Evolutionary conservation across 2,329 filamentous ascomycete species (phyloP).

Genomic region (Cercospora zeina): DNA sequence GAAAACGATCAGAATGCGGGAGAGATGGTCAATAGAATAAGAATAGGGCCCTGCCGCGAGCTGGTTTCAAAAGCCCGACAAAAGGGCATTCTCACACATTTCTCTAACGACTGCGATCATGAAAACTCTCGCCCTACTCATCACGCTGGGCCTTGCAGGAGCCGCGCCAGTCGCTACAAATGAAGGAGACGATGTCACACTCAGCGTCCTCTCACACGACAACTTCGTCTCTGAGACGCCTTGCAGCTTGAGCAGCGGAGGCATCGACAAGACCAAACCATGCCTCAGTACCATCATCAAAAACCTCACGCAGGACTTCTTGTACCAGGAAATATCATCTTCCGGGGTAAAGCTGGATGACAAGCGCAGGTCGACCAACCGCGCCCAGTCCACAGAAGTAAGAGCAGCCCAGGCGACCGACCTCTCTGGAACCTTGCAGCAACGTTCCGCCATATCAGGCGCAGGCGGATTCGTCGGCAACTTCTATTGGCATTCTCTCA

Average conservation of each 20-base stretch:
- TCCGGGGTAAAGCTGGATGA: not conserved
- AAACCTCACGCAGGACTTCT: conserved; percentile 1
- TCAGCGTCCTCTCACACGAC: conserved; percentile 7
- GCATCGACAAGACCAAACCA: not conserved
- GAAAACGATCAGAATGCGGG: not conserved
- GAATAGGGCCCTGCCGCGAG: not conserved
- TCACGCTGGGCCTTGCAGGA: not conserved
- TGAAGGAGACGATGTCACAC: not conserved
- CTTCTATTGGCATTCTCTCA: conserved; percentile 4
- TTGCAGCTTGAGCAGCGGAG: not conserved
- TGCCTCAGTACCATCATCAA: not conserved
- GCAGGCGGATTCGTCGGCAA: conserved; percentile 3
- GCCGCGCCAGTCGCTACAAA: not conserved
- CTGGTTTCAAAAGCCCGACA: no score
- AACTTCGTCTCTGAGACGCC: conserved; percentile 1
- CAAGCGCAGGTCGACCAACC: not conserved
- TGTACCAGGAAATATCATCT: conserved; percentile 1
- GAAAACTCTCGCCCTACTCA: not conserved
- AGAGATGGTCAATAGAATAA: not conserved
- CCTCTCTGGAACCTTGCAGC: not conserved
- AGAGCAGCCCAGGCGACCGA: not conserved
- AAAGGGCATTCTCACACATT: not conserved
- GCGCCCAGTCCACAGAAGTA: no score
- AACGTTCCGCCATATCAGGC: not conserved
- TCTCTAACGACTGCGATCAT: not conserved